phyloP scores from a whole-genome alignment of 345 rosid genomes.

The Citrus trifoliata region DNA sequence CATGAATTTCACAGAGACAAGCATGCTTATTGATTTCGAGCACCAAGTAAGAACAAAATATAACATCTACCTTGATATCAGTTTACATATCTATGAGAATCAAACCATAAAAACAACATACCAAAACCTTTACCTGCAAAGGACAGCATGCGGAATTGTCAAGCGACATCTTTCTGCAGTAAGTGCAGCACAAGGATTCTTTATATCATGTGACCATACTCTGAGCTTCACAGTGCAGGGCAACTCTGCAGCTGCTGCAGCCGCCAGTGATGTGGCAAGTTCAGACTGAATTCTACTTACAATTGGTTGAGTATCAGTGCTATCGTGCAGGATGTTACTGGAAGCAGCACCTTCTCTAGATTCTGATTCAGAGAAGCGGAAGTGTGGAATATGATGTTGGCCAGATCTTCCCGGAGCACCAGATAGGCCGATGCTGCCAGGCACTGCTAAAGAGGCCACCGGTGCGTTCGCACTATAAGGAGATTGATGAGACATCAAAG shows the following conservation, averaged over 20 bases:
- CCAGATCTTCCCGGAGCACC: conserved; percentile 49
- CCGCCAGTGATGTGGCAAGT: conserved; percentile 75
- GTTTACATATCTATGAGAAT: neutral
- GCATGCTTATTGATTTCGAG: neutral
- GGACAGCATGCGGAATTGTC: conserved; percentile 88
- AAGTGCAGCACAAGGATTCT: conserved; percentile 64
- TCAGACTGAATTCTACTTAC: conserved; percentile 68
- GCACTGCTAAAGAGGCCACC: conserved; percentile 44
- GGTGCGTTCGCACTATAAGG: conserved; percentile 48
- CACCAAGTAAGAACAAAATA: neutral
- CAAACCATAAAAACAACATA: conserved; percentile 4
- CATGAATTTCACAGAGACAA: neutral
- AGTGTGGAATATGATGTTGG: conserved; percentile 33
- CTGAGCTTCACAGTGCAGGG: conserved; percentile 94
- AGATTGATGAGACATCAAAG: conserved; percentile 32
- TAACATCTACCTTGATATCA: neutral
- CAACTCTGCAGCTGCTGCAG: conserved; percentile 81
- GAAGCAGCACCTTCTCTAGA: conserved; percentile 36
- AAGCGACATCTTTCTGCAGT: conserved; percentile 64
- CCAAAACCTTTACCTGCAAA: conserved; percentile 64
- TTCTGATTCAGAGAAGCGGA: conserved; percentile 44
- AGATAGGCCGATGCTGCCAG: conserved; percentile 45
- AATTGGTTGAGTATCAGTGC: conserved; percentile 46
- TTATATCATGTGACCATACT: conserved; percentile 81
- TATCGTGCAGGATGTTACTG: conserved; percentile 29